phyloP scores from a whole-genome alignment of 345 rosid genomes.

The Euclidium syriacum region DNA sequence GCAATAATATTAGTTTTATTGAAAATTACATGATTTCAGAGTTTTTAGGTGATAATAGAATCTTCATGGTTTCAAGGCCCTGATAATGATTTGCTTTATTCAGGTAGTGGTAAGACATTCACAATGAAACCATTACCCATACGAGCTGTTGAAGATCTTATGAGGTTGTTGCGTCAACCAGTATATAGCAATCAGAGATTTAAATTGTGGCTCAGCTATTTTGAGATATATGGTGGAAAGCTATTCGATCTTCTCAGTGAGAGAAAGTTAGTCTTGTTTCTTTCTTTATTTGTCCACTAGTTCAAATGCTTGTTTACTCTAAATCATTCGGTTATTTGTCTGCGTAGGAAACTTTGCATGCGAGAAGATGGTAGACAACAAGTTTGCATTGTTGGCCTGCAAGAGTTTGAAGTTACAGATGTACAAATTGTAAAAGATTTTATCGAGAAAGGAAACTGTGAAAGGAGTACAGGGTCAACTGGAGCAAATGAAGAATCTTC shows the following conservation, averaged over 20 bases:
- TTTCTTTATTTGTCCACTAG: neutral
- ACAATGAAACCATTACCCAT: slow-evolving; percentile 97
- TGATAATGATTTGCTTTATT: slow-evolving; percentile 19
- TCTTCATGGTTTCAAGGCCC: slow-evolving; percentile 3
- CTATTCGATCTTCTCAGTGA: slow-evolving; percentile 92
- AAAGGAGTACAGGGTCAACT: slow-evolving; percentile 96
- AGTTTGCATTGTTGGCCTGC: slow-evolving; percentile 97
- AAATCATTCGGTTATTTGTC: slow-evolving; percentile 15
- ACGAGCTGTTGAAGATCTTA: slow-evolving; percentile 80
- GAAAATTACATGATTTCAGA: neutral
- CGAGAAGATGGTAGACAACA: slow-evolving; percentile 99
- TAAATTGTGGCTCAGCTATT: slow-evolving; percentile 95
- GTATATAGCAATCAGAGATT: slow-evolving; percentile 74
- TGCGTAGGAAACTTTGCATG: slow-evolving; percentile 94
- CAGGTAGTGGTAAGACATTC: slow-evolving; percentile 98
- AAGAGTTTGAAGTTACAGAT: slow-evolving; percentile 96
- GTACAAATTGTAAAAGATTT: slow-evolving; percentile 88
- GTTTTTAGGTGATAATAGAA: neutral
- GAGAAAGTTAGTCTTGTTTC: slow-evolving; percentile 63
- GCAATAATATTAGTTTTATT: neutral
- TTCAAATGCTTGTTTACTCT: slow-evolving; percentile 13
- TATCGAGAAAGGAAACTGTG: slow-evolving; percentile 89
- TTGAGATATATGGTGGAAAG: slow-evolving; percentile 98
- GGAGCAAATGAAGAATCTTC: slow-evolving; percentile 99
- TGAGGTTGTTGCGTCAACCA: slow-evolving; percentile 88